Base-by-base conservation (phyloP, 2,329 filamentous ascomycete species). In the Aureobasidium uvarum region DNA sequence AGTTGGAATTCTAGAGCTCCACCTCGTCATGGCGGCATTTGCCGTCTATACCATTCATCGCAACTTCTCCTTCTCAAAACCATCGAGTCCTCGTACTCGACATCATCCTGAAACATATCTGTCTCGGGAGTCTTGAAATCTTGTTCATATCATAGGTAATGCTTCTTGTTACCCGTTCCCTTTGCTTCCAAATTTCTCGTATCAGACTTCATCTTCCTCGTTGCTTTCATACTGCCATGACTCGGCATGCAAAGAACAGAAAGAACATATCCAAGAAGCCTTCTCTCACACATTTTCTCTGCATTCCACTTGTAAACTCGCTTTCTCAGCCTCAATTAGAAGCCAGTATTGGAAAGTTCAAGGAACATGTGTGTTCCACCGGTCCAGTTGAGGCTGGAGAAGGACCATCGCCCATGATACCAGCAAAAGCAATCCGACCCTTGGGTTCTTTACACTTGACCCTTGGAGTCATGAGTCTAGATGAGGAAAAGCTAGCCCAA, bases 391-490 rank as follows among this genome's bases (percentile, higher is more conserved):
- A 56, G 23, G 11, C 48, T 25, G 8, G 4, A 2, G 16, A 18
- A 31, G 58, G 38, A 7, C 13, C 65, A 70, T 77, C 68, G 76
- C 67, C 39, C 33, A 79, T 80, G 6, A 78, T 94, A 11, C 89
- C 90, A 0, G 74, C 80, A 38, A 83, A 83, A 64, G 91, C 92
- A 1, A 79, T 96, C 59, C 82, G 92, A 33, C 92, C 92, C 0
- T 77, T 91, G 0, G 90, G 91, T 0, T 92, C 92, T 1, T 77
- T 97, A 55, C 94, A 98, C 76, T 80, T 96, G 2, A 97, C 93
- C 0, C 81, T 97, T 0, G 93, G 92, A 0, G 90, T 96, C 1
- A 93, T 97, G 89, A 89, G 84, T 69, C 83, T 96, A 11, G 77
- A 81, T 3, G 81, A 79, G 2, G 76, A 80, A 2, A 80, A 83